These are phyloP conservation scores for Rhododendron henanense DNA, from an alignment of 148 eudicot genomes.

Conservation along the genomic window DNA sequence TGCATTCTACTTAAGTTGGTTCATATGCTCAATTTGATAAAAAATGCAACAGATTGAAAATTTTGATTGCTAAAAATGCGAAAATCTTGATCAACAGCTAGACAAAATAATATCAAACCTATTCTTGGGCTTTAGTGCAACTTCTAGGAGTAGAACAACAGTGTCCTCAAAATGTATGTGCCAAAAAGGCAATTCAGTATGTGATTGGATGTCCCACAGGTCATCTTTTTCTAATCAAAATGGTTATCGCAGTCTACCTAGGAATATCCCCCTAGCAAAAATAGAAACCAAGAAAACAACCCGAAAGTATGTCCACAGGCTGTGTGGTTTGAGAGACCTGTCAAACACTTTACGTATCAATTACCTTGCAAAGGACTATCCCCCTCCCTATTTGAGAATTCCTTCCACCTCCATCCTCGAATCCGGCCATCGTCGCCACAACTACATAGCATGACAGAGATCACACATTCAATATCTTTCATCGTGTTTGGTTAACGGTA, in stretches of 20 bases:
- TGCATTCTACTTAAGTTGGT: not conserved
- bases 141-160: not conserved
- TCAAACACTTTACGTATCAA: not conserved
- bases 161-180: not conserved
- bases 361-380: conserved; percentile 40
- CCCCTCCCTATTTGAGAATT: conserved; percentile 39
- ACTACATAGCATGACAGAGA: conserved; percentile 35
- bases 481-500: not conserved
- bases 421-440: conserved; percentile 98
- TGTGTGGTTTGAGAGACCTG: not conserved
- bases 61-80: not conserved
- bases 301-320: not conserved
- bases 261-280: not conserved
- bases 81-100: not conserved
- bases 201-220: not conserved
- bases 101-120: not conserved
- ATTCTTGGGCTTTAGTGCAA: not conserved
- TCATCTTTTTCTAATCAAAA: not conserved
- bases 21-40: not conserved
- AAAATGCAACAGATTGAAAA: not conserved
- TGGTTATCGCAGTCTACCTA: not conserved
- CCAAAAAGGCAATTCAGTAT: not conserved
- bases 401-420: conserved; percentile 93
- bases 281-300: not conserved
- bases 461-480: not conserved